These are phyloP conservation scores for Fagus sylvatica DNA, from an alignment of 306 rosid species.

Conservation along the genomic window DNA sequence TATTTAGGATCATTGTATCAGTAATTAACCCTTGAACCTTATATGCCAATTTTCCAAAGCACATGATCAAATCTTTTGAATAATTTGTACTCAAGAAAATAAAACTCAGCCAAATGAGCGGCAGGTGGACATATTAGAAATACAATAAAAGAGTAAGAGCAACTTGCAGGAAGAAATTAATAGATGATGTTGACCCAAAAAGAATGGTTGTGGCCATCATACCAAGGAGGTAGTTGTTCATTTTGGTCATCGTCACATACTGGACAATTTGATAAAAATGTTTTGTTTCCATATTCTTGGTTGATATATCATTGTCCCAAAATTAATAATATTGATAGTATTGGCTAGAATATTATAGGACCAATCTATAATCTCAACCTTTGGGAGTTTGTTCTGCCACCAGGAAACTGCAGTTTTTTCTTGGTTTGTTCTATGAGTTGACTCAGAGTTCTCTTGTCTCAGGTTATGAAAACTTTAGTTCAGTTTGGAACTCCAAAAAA, in stretches of 20 bases:
- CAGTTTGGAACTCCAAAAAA: slow-evolving; percentile 88
- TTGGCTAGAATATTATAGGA: not conserved
- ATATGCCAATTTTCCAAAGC: not conserved
- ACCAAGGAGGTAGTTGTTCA: not conserved
- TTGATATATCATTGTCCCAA: not conserved
- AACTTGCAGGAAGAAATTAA: not conserved
- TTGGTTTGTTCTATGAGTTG: slow-evolving; percentile 13
- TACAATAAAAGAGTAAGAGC: not conserved
- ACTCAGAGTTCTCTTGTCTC: slow-evolving; percentile 26
- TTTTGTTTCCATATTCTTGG: not conserved
- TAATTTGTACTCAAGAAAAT: not conserved
- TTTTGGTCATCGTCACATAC: not conserved
- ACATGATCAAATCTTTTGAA: not conserved
- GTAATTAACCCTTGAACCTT: not conserved
- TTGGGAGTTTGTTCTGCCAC: not conserved
- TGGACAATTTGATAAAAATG: not conserved
- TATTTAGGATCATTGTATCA: not conserved
- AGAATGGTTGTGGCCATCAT: not conserved
- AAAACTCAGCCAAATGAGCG: not conserved
- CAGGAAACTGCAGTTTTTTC: not conserved
- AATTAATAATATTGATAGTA: not conserved
- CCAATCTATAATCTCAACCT: not conserved
- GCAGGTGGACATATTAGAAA: not conserved
- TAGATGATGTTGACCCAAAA: not conserved
- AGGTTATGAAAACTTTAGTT: slow-evolving; percentile 93